Base-by-base conservation (phyloP, 1,139 yeast genomes). In the Yamadazyma sp. region DNA sequence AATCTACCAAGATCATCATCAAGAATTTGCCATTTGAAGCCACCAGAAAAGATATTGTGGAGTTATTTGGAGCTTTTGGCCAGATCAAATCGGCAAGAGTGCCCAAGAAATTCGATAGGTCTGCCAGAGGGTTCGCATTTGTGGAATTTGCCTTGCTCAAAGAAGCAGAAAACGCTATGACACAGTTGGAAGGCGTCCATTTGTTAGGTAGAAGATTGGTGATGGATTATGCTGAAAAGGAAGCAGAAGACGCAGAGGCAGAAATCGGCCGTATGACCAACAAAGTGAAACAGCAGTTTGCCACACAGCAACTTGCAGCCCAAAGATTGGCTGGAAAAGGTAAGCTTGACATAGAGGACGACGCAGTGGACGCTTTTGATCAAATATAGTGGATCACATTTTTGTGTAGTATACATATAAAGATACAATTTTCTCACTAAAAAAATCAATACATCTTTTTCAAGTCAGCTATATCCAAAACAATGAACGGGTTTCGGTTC, bases 1-100 rank as follows among this genome's bases (percentile, higher is more conserved):
- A 66, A 46, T 74, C 77, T 40, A 79, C 75, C 51, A 92, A 92
- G 66, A 83, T 92, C 52, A 84, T 92, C 62, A 89, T 92, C 64
- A 92, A 92, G 81, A 92, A 92, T 66, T 79, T 92, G 62, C 98
- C 99, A 46, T 92, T 92, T 64, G 98, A 92, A 66, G 94, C 98
- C 18, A 77, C 95, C 10, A 81, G 96, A 65, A 85, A 87, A 59
- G 98, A 94, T 58, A 81, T 92, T 31, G 82, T 87, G 59, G 95
- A 89, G 59, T 70, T 92, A 48, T 89, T 92, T 65, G 92, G 91
- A 40, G 83, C 96, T 2, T 92, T 91, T 68, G 99, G 98, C 43
- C 91, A 87, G 63, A 73, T 92, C 56, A 88, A 91, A 55, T 86
- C 98, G 2, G 96, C 91, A 34, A 83, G 98, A 59, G 92, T 92